phyloP scores from a whole-genome alignment of 208 protist species.

The Leptomonas seymouri region DNA sequence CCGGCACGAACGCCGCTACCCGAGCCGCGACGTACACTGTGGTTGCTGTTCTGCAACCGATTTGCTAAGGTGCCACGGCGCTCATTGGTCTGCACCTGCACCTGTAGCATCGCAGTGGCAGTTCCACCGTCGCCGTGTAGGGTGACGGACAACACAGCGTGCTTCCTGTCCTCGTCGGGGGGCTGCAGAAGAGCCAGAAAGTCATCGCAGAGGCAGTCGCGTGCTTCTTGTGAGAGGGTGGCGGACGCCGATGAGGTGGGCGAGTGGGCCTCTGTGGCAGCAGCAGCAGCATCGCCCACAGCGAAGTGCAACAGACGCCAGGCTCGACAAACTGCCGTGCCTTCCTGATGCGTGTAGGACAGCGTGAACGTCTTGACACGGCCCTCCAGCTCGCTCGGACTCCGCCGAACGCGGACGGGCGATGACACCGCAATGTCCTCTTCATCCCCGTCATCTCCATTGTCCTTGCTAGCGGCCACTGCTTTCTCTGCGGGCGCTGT shows the following conservation, averaged over 20 bases:
- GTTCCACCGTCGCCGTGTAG: slow-evolving; percentile 36
- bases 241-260: slow-evolving; percentile 15
- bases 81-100: slow-evolving; percentile 78
- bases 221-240: slow-evolving; percentile 39
- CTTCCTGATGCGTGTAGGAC: slow-evolving; percentile 68
- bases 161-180: slow-evolving; percentile 37
- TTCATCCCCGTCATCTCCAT: background rate
- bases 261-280: slow-evolving; percentile 5
- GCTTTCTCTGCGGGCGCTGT: background rate
- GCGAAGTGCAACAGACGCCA: slow-evolving; percentile 65
- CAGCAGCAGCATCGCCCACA: background rate
- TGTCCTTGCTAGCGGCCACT: background rate
- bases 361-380: slow-evolving; percentile 70
- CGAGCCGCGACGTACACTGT: slow-evolving; percentile 19
- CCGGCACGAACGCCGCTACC: slow-evolving; percentile 22
- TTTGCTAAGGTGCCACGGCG: slow-evolving; percentile 46
- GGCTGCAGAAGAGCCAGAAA: slow-evolving; percentile 64
- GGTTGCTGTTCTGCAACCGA: slow-evolving; percentile 42
- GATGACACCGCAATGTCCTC: slow-evolving; percentile 5
- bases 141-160: slow-evolving; percentile 38
- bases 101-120: slow-evolving; percentile 55
- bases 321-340: slow-evolving; percentile 66
- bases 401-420: slow-evolving; percentile 36
- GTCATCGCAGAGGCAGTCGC: slow-evolving; percentile 52
- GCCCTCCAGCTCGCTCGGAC: slow-evolving; percentile 25